Base-by-base conservation (phyloP, 108 stramenopile genomes). In the Pelagomonas calceolata region DNA sequence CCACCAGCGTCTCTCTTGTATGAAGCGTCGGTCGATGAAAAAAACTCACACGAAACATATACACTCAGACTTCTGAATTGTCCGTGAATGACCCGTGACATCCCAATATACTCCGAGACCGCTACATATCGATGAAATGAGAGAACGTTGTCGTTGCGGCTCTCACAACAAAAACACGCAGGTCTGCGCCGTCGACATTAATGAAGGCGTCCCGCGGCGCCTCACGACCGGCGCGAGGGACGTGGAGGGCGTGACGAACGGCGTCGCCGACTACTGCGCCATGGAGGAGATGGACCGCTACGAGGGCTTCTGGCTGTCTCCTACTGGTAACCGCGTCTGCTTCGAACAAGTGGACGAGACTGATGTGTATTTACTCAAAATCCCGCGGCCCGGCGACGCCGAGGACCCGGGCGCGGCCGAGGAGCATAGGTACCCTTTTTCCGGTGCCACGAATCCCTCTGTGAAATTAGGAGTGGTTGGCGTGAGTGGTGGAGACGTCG, bases 211-310 rank as follows among this genome's bases (percentile, higher is more conserved):
- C 5, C 80, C 80, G 37, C 65, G 78, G 35, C 83, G 82, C 44
- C 65, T 84, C 21, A 84, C 81, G 31, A 71, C 46, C 34, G 75
- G 67, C 7, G 81, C 76, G 45, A 45, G 70, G 26, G 63, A 36
- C 51, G 30, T 30, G 34, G 81, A 5, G 39, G 39, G 85, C n/a
- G 79, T 90, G 34, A 88, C 86, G 0, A 89, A 92, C 80, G 95
- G 92, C 26, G 68, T 94, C 26, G 93, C 95, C 18, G 95, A 96
- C 76, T 96, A 90, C 80, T 79, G 94, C 30, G 90, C 93, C 5
- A 90, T 91, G 69, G 95, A 96, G 81, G 95, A 96, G 82, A 94
- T 96, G 95, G 92, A 94, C 74, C 82, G 92, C 29, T 96, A 93
- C 80, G 70, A 84, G 36, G 95, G 95, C 18, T 93, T 85, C 79